A percentile compares a stretch with the other conserved stretches of the same genome.
phyloP scores from a whole-genome alignment of 2,329 filamentous ascomycete species.

The Phialemonium atrogriseum region DNA sequence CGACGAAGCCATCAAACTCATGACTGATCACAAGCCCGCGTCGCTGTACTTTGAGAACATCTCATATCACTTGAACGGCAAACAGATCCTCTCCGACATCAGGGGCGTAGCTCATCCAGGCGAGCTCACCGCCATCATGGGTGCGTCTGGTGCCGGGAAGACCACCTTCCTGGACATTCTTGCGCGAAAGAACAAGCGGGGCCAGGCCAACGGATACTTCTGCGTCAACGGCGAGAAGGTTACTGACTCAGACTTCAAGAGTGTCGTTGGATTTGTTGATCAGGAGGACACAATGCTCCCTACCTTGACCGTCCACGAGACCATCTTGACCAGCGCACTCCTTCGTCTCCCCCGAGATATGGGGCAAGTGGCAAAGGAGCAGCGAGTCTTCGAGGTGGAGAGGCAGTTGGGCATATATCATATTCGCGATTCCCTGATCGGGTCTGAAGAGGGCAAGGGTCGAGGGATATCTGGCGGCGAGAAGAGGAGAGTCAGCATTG shows the following conservation, averaged over 20 bases:
- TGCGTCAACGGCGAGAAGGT: conserved; percentile 92
- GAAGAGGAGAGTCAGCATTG: conserved; percentile 92
- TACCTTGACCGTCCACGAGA: conserved; percentile 94
- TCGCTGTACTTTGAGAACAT: conserved; percentile 84
- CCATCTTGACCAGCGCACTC: conserved; percentile 87
- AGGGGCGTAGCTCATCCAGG: conserved; percentile 85
- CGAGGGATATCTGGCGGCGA: conserved; percentile 96
- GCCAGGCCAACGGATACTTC: conserved; percentile 68
- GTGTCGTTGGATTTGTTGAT: conserved; percentile 92
- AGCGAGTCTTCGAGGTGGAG: conserved; percentile 86
- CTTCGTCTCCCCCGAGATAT: conserved; percentile 89
- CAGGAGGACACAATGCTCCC: conserved; percentile 97
- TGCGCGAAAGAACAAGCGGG: conserved; percentile 93
- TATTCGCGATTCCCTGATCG: conserved; percentile 91
- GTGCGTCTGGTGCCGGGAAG: conserved; percentile 93
- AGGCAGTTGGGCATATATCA: conserved; percentile 90
- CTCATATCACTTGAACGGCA: conserved; percentile 78
- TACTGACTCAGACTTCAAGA: conserved; percentile 75
- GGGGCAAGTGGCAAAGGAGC: conserved; percentile 79
- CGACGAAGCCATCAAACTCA: conserved; percentile 77
- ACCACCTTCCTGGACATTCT: conserved; percentile 95
- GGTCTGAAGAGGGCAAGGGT: conserved; percentile 88
- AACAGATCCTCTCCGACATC: conserved; percentile 71
- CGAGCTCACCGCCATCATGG: conserved; percentile 97
- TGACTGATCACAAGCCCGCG: conserved; percentile 87